Evolutionary conservation across 257 asterid species (phyloP).

Genomic region (Fraxinus americana): DNA sequence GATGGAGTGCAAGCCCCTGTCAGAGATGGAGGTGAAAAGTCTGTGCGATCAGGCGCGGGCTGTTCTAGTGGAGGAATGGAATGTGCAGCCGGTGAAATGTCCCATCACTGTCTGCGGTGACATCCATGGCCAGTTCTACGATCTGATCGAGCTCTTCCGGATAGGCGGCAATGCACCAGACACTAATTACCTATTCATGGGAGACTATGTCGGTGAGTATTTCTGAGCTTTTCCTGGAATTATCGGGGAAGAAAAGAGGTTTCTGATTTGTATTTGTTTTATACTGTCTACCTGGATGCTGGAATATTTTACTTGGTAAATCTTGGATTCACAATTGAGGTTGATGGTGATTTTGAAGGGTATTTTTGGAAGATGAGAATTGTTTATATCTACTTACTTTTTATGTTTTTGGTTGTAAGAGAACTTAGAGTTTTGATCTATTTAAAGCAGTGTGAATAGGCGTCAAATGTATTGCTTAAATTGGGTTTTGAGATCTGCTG

Average conservation of each 20-base stretch:
- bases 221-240: slow-evolving; percentile 9
- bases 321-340: slow-evolving; percentile 15
- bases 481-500: slow-evolving; percentile 10
- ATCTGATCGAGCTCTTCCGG: slow-evolving; percentile 83
- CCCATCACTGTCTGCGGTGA: slow-evolving; percentile 96
- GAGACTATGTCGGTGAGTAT: slow-evolving; percentile 88
- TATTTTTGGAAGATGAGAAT: slow-evolving; percentile 6
- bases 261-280: slow-evolving; percentile 18
- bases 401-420: not conserved
- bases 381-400: slow-evolving; percentile 14
- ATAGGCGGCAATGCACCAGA: slow-evolving; percentile 89
- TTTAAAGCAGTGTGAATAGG: slow-evolving; percentile 13
- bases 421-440: slow-evolving; percentile 11
- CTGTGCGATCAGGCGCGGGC: slow-evolving; percentile 89
- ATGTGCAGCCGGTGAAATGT: slow-evolving; percentile 94
- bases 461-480: not conserved
- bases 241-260: not conserved
- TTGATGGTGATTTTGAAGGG: slow-evolving; percentile 9
- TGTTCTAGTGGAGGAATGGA: slow-evolving; percentile 87
- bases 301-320: slow-evolving; percentile 1
- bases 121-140: slow-evolving; percentile 90
- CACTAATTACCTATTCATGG: slow-evolving; percentile 92
- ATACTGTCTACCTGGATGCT: not conserved
- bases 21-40: slow-evolving; percentile 76
- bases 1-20: slow-evolving; percentile 91